Conservation (phyloP, 2,329 filamentous ascomycete species). For the Fonsecaea nubica region DNA sequence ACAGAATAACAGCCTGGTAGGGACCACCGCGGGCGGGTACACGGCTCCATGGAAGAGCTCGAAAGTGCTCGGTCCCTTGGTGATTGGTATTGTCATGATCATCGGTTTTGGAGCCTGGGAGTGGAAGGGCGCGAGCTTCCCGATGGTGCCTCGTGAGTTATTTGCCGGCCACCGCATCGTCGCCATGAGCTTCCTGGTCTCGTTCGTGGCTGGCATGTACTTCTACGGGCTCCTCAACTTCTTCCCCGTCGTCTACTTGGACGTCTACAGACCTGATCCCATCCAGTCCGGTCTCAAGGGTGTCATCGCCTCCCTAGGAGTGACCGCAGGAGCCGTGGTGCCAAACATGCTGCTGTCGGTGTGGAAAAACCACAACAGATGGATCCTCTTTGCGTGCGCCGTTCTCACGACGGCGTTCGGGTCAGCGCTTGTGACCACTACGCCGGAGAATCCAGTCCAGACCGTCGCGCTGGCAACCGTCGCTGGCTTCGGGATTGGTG, state of each 20-base stretch:
- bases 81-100: slow-evolving; percentile 52
- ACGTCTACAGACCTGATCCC: slow-evolving; percentile 69
- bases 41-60: slow-evolving; percentile 53
- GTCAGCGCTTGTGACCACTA: too few species aligned
- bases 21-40: slow-evolving; percentile 59
- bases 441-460: too few species aligned
- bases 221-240: slow-evolving; percentile 63
- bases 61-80: slow-evolving; percentile 54
- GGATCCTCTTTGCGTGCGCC: too few species aligned
- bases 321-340: slow-evolving; percentile 13
- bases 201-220: slow-evolving; percentile 61
- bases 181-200: slow-evolving; percentile 62
- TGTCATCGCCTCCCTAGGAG: slow-evolving; percentile 10
- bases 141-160: slow-evolving; percentile 53
- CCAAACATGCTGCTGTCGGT: slow-evolving; percentile 16
- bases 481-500: slow-evolving; percentile 8
- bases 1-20: slow-evolving; percentile 45
- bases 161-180: slow-evolving; percentile 59
- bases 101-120: slow-evolving; percentile 54
- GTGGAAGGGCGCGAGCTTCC: slow-evolving; percentile 52
- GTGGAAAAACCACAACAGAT: neutral
- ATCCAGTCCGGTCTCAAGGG: slow-evolving; percentile 63
- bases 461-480: too few species aligned
- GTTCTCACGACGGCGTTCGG: too few species aligned
- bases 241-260: slow-evolving; percentile 69